phyloP scores from a whole-genome alignment of 805 yeast genomes.

The Grigorovia jiainica region DNA sequence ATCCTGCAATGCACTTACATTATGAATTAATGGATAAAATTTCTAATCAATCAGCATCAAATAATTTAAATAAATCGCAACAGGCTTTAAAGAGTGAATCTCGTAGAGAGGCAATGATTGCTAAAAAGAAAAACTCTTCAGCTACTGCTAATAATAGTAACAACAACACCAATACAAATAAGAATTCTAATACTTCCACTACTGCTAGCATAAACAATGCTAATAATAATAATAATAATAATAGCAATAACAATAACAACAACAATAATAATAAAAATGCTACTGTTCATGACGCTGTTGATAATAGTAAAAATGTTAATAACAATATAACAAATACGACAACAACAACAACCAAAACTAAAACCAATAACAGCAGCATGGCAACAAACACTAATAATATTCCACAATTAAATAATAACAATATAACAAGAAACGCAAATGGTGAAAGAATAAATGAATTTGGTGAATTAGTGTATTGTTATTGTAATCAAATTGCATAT shows the following conservation, averaged over 20 bases:
- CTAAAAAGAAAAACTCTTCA: constrained; percentile 34
- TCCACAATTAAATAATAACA: neutral
- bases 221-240: neutral
- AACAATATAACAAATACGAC: neutral
- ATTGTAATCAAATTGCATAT: constrained; percentile 92
- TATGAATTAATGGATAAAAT: constrained; percentile 29
- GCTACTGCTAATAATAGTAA: constrained; percentile 5
- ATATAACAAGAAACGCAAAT: constrained; percentile 17
- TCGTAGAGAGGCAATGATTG: constrained; percentile 88
- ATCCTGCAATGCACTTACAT: constrained; percentile 68
- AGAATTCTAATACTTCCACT: neutral
- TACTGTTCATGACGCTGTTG: too few relatives aligned
- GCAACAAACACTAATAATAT: neutral
- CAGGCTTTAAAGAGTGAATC: constrained; percentile 76
- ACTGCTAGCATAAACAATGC: neutral
- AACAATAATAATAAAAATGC: neutral
- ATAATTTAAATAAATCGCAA: constrained; percentile 36
- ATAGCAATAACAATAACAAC: constrained; percentile 8
- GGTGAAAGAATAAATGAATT: constrained; percentile 22
- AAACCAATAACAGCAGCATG: neutral
- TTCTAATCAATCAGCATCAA: constrained; percentile 9
- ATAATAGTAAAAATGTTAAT: too few relatives aligned
- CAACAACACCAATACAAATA: neutral
- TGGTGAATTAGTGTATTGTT: constrained; percentile 83
- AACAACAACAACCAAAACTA: neutral